Evolutionary conservation across 176 grass and related monocot species (phyloP).

Genomic region (Oryza punctata): DNA sequence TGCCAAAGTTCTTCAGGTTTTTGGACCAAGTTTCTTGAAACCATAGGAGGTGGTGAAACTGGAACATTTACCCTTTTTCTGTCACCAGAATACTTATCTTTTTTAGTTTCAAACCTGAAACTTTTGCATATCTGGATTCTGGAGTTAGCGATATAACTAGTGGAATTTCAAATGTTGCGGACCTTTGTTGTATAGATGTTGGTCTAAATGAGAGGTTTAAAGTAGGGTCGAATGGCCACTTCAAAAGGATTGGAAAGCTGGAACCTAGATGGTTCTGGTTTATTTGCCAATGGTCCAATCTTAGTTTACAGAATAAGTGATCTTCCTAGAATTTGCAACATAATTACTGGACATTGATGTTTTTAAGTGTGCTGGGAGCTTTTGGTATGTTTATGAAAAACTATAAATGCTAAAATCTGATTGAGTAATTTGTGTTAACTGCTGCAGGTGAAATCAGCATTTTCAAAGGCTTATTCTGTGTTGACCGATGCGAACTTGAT

Average conservation of each 20-base stretch:
- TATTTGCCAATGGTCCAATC: not conserved
- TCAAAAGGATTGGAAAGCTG: not conserved
- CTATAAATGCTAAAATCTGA: constrained; percentile 15
- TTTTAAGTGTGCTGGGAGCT: constrained; percentile 14
- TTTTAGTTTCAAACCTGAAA: not conserved
- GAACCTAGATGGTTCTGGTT: not conserved
- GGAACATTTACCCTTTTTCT: not conserved
- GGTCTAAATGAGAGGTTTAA: not conserved
- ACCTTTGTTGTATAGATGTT: not conserved
- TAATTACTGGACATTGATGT: constrained; percentile 7
- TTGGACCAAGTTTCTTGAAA: not conserved
- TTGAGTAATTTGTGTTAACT: not conserved
- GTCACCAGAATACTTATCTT: not conserved
- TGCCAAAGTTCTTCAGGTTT: not conserved
- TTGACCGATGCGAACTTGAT: constrained; percentile 74
- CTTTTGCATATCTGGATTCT: not conserved
- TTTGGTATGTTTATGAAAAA: not conserved
- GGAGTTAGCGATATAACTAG: not conserved
- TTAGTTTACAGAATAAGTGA: not conserved
- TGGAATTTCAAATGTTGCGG: not conserved
- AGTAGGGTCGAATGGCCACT: not conserved
- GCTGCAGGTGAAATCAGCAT: constrained; percentile 88
- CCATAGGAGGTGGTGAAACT: not conserved
- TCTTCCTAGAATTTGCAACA: not conserved
- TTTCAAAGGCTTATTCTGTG: constrained; percentile 79